Percentiles rank a stretch among this genome's conserved stretches.
These are phyloP conservation scores for Aspergillus carbonarius DNA, from an alignment of 2,329 filamentous ascomycete species.

Conservation along the genomic window DNA sequence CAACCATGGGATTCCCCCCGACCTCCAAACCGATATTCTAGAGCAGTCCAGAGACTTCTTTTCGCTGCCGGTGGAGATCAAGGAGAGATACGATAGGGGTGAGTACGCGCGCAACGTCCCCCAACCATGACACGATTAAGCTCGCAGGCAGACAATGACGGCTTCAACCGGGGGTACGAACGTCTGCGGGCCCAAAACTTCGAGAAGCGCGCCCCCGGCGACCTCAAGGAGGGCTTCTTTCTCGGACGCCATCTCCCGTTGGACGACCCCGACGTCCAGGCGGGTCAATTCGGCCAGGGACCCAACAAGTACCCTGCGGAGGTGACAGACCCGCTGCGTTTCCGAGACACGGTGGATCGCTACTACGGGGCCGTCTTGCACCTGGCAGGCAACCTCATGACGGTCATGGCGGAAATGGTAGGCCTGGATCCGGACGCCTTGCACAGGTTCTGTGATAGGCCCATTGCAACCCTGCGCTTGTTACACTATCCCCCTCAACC, in stretches of 20 bases:
- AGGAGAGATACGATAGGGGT: slow-evolving; percentile 25
- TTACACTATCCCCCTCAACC: slow-evolving; percentile 30
- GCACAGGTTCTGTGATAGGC: slow-evolving; percentile 21
- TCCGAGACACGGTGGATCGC: slow-evolving; percentile 2
- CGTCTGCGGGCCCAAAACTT: slow-evolving; percentile 26
- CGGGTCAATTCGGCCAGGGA: slow-evolving; percentile 22
- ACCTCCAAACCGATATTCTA: slow-evolving; percentile 45
- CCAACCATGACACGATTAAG: neutral
- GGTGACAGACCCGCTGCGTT: slow-evolving; percentile 9
- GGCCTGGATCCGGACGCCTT: slow-evolving; percentile 16
- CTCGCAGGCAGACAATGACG: neutral
- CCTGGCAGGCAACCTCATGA: slow-evolving; percentile 17
- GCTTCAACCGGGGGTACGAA: slow-evolving; percentile 26
- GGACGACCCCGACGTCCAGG: slow-evolving; percentile 19
- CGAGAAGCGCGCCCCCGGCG: slow-evolving; percentile 23
- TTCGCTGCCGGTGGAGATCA: slow-evolving; percentile 34
- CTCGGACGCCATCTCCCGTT: slow-evolving; percentile 22
- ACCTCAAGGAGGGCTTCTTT: slow-evolving; percentile 33
- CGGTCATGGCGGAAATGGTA: slow-evolving; percentile 20
- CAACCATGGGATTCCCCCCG: slow-evolving; percentile 47
- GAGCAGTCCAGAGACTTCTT: slow-evolving; percentile 51
- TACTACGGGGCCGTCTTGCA: slow-evolving; percentile 17
- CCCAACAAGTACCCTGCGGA: slow-evolving; percentile 19
- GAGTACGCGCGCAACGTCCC: neutral
- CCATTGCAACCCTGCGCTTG: slow-evolving; percentile 25